phyloP scores from a whole-genome alignment of 768 basidiomycete species.

The Boletus vinaceobasis region DNA sequence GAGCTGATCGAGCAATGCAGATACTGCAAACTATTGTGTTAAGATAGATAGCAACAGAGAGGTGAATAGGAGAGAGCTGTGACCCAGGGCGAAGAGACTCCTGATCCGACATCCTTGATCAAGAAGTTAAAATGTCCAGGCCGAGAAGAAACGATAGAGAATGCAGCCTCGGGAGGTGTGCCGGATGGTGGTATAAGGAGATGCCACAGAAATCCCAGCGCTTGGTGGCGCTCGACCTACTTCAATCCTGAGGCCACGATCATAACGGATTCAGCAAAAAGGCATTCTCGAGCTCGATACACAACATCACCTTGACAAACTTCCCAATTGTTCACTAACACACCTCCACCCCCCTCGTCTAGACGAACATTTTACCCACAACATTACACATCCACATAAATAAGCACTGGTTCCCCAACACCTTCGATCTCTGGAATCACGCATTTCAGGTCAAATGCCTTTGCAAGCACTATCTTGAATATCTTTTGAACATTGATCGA shows the following conservation, averaged over 20 bases:
- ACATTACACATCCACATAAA: slow-evolving; percentile 73
- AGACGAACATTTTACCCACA: slow-evolving; percentile 26
- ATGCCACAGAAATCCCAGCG: slow-evolving; percentile 15
- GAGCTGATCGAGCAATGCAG: slow-evolving; percentile 21
- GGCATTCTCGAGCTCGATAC: slow-evolving; percentile 18
- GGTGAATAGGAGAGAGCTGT: slow-evolving; percentile 15
- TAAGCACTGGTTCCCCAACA: slow-evolving; percentile 91
- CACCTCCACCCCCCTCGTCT: slow-evolving; percentile 14
- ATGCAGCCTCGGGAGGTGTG: slow-evolving; percentile 6
- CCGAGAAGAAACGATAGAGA: slow-evolving; percentile 11
- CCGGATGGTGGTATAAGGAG: slow-evolving; percentile 18
- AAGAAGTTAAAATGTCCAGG: slow-evolving; percentile 15
- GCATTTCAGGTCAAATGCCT: slow-evolving; percentile 98
- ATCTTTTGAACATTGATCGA: slow-evolving; percentile 99
- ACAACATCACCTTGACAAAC: slow-evolving; percentile 29
- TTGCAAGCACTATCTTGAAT: slow-evolving; percentile 95
- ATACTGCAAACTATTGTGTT: slow-evolving; percentile 23
- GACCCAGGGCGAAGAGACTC: slow-evolving; percentile 17
- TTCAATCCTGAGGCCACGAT: slow-evolving; percentile 14
- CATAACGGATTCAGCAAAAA: slow-evolving; percentile 18
- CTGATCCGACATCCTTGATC: slow-evolving; percentile 18
- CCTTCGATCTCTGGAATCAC: slow-evolving; percentile 97
- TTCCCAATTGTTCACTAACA: slow-evolving; percentile 7
- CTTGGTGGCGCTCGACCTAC: slow-evolving; percentile 11
- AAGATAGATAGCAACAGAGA: slow-evolving; percentile 25